Evolutionary conservation across 495 filamentous ascomycete genomes (phyloP).

Genomic region (Chaetomium fimeti): DNA sequence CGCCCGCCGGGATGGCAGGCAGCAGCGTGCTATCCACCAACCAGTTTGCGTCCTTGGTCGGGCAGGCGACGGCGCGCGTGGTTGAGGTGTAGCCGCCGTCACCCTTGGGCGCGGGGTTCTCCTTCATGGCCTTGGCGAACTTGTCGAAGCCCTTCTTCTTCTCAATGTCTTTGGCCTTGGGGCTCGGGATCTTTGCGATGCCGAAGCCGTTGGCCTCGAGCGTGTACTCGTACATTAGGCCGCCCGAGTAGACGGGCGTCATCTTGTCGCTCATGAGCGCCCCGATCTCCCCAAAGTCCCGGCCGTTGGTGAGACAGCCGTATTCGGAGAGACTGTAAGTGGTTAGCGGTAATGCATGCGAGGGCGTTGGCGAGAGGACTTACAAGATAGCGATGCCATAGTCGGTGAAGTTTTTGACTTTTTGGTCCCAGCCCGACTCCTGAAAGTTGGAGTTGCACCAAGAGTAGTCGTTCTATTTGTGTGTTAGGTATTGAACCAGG

Average conservation of each 20-base stretch:
- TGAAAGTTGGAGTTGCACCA: conserved; percentile 89
- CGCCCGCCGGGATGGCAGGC: conserved; percentile 73
- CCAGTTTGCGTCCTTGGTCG: conserved; percentile 67
- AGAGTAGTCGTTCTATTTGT: conserved; percentile 85
- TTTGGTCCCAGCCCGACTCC: conserved; percentile 81
- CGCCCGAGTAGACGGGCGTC: conserved; percentile 92
- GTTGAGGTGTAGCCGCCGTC: conserved; percentile 74
- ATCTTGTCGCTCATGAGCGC: conserved; percentile 81
- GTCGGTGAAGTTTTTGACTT: conserved; percentile 84
- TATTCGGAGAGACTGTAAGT: conserved; percentile 74
- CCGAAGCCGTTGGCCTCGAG: conserved; percentile 77
- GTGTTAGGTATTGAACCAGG: background rate
- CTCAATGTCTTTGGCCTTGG: conserved; percentile 30
- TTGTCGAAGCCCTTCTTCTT: conserved; percentile 52
- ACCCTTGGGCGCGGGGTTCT: conserved; percentile 64
- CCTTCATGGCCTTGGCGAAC: conserved; percentile 63
- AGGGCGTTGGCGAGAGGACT: background rate
- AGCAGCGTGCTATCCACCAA: conserved; percentile 62
- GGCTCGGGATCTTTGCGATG: conserved; percentile 67
- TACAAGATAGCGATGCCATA: conserved; percentile 89
- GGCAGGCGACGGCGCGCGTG: conserved; percentile 67
- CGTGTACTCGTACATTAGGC: conserved; percentile 95
- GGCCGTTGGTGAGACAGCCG: conserved; percentile 78
- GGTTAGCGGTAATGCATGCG: too few species aligned
- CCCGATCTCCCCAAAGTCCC: conserved; percentile 76